Percentiles rank a stretch among this genome's conserved stretches.
These are phyloP conservation scores for Fusarium bactridioides DNA, from an alignment of 2,329 filamentous ascomycete genomes.

Conservation along the genomic window DNA sequence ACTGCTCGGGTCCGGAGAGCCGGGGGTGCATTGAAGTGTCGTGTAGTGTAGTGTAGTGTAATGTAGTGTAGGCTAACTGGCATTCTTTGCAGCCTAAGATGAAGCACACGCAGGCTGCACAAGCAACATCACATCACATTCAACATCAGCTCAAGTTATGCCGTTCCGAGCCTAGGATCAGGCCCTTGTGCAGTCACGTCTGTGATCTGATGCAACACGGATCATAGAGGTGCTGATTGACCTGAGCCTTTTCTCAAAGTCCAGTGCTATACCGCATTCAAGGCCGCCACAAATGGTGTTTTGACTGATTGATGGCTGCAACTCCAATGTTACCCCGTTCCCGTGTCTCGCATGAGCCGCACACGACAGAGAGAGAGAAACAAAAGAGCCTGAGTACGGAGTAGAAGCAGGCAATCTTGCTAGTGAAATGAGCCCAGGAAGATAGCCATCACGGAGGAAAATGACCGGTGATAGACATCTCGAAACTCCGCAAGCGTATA, in stretches of 20 bases:
- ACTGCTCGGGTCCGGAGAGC: constrained; percentile 40
- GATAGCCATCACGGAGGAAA: not conserved
- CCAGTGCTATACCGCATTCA: constrained; percentile 17
- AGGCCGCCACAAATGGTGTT: constrained; percentile 18
- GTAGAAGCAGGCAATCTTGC: not conserved
- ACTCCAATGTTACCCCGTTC: constrained; percentile 20
- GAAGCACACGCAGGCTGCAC: not conserved
- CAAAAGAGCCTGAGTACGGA: not conserved
- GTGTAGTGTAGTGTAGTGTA: not conserved
- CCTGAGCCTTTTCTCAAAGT: not conserved
- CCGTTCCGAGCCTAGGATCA: constrained; percentile 29
- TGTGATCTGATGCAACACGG: not conserved
- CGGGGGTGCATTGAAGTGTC: constrained; percentile 4
- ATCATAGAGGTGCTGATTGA: not conserved
- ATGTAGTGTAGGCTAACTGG: not conserved
- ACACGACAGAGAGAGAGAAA: constrained; percentile 1
- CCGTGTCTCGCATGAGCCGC: constrained; percentile 36
- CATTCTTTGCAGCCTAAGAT: not conserved
- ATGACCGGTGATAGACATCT: not conserved
- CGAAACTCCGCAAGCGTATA: constrained; percentile 3
- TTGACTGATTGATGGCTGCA: constrained; percentile 9
- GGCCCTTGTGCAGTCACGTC: not conserved
- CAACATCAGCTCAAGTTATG: constrained; percentile 11
- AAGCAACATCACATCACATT: not conserved
- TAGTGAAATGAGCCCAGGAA: constrained; percentile 6